A percentile compares a stretch with the other conserved stretches of the same genome.
Conservation (phyloP, 176 grass and related monocot genomes). For the Musa schizocarpa region DNA sequence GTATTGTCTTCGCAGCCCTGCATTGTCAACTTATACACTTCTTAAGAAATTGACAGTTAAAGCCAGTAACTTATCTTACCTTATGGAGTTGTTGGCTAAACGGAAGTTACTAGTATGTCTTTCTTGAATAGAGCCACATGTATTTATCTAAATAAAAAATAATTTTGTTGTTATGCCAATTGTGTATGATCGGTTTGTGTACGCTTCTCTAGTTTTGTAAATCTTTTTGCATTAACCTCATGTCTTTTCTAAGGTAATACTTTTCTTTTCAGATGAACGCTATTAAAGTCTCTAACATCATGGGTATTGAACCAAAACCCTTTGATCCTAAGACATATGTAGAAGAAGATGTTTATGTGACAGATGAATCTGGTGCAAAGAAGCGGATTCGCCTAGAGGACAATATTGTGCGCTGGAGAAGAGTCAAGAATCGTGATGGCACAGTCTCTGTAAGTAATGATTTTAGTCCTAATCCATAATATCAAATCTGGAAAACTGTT, state of each 20-base stretch:
- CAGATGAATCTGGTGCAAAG: slow-evolving; percentile 78
- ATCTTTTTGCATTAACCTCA: neutral
- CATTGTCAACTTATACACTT: neutral
- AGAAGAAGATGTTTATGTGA: slow-evolving; percentile 79
- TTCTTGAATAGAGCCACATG: neutral
- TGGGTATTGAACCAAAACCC: slow-evolving; percentile 85
- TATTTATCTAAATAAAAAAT: neutral
- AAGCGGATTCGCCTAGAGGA: slow-evolving; percentile 87
- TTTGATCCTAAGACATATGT: slow-evolving; percentile 92
- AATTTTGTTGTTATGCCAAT: neutral
- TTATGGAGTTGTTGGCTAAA: neutral
- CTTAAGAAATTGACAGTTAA: neutral
- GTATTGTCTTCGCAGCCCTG: neutral
- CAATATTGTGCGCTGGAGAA: slow-evolving; percentile 96
- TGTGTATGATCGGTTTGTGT: neutral
- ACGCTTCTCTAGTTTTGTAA: neutral
- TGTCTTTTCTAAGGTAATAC: neutral
- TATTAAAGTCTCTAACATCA: slow-evolving; percentile 97
- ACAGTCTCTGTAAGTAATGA: slow-evolving; percentile 59
- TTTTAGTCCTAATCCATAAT: neutral
- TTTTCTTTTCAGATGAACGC: slow-evolving; percentile 67
- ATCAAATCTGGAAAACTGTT: no score
- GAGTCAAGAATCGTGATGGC: slow-evolving; percentile 63
- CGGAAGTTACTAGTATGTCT: neutral
- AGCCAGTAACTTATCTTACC: neutral